phyloP scores from a whole-genome alignment of 345 rosid genomes.

The Nephelium lappaceum region DNA sequence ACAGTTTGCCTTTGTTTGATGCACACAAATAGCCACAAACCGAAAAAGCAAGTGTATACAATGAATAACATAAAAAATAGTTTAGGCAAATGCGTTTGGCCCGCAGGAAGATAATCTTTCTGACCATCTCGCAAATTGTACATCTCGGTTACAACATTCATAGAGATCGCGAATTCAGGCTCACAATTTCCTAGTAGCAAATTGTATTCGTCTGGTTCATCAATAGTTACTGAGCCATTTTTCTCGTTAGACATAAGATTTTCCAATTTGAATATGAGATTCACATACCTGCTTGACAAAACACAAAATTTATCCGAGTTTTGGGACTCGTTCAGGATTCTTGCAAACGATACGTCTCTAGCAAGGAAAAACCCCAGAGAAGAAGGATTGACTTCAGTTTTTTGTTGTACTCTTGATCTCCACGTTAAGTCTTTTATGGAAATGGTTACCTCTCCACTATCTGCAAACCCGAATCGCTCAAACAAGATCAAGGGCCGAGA shows the following conservation, averaged over 20 bases:
- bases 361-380: slow-evolving; percentile 50
- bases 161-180: slow-evolving; percentile 45
- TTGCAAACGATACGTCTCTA: slow-evolving; percentile 24
- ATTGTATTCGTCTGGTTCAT: slow-evolving; percentile 41
- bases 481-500: slow-evolving; percentile 45
- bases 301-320: slow-evolving; percentile 26
- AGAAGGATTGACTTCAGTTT: slow-evolving; percentile 30
- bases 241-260: slow-evolving; percentile 21
- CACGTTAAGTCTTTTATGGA: slow-evolving; percentile 35
- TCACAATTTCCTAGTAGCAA: slow-evolving; percentile 54
- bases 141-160: slow-evolving; percentile 61
- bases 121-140: slow-evolving; percentile 35
- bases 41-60: slow-evolving; percentile 28
- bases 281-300: slow-evolving; percentile 40
- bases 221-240: slow-evolving; percentile 25
- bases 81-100: slow-evolving; percentile 43
- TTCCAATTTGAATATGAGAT: slow-evolving; percentile 35
- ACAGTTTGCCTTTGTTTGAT: slow-evolving; percentile 36
- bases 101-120: slow-evolving; percentile 54
- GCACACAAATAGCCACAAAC: slow-evolving; percentile 36
- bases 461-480: slow-evolving; percentile 49
- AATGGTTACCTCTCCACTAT: slow-evolving; percentile 36
- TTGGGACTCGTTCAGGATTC: slow-evolving; percentile 31
- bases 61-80: slow-evolving; percentile 38
- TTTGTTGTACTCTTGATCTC: slow-evolving; percentile 19